phyloP scores from a whole-genome alignment of 768 basidiomycete genomes.

The Multifurca ochricompacta region DNA sequence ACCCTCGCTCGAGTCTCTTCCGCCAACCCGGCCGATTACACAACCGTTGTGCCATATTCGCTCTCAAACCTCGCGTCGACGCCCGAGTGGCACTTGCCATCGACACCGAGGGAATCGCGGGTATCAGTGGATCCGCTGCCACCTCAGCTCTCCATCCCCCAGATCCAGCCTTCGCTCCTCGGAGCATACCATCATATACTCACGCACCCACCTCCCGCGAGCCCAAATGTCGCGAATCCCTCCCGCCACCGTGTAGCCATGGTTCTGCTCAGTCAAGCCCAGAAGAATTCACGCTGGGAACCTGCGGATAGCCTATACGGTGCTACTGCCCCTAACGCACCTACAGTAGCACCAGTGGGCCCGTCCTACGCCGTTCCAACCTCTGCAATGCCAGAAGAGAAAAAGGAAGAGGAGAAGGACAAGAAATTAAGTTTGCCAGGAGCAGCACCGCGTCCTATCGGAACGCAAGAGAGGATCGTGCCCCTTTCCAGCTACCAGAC shows the following conservation, averaged over 20 bases:
- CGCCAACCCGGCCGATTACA: slow-evolving; percentile 53
- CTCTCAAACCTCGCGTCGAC: slow-evolving; percentile 60
- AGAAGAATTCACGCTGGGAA: slow-evolving; percentile 58
- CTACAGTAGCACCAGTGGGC: slow-evolving; percentile 53
- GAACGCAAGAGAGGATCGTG: slow-evolving; percentile 45
- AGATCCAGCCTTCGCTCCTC: slow-evolving; percentile 56
- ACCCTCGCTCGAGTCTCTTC: slow-evolving; percentile 36
- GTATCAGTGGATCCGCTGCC: slow-evolving; percentile 14
- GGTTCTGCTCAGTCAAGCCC: slow-evolving; percentile 52
- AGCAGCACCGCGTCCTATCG: slow-evolving; percentile 33
- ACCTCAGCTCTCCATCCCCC: slow-evolving; percentile 39
- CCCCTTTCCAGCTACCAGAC: slow-evolving; percentile 58
- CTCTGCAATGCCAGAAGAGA: slow-evolving; percentile 31
- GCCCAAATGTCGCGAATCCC: slow-evolving; percentile 44
- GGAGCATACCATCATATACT: slow-evolving; percentile 72
- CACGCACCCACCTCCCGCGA: slow-evolving; percentile 53
- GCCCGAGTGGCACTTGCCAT: slow-evolving; percentile 63
- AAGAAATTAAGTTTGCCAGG: slow-evolving; percentile 36
- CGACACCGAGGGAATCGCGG: slow-evolving; percentile 17
- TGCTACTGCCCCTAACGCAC: slow-evolving; percentile 48
- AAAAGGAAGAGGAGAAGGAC: slow-evolving; percentile 49
- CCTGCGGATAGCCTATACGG: slow-evolving; percentile 53
- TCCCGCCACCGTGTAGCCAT: slow-evolving; percentile 71
- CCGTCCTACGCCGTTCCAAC: slow-evolving; percentile 58
- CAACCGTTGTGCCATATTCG: slow-evolving; percentile 64